Evolutionary conservation across 83 land plant genomes (phyloP).

Genomic region (Thuja plicata): DNA sequence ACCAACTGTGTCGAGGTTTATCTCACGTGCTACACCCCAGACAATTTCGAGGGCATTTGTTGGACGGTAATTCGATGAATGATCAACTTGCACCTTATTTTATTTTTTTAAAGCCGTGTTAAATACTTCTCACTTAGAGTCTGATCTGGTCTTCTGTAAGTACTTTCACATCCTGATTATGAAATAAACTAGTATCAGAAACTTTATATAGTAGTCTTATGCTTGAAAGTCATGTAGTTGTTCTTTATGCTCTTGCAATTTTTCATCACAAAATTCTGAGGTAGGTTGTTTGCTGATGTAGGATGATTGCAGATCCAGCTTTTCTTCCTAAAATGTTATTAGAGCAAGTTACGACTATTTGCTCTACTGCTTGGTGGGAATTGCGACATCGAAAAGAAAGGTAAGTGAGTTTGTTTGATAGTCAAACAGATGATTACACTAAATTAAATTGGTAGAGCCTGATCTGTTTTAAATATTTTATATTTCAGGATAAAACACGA

Average conservation of each 20-base stretch:
- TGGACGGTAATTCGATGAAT: conserved; percentile 61
- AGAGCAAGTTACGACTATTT: conserved; percentile 73
- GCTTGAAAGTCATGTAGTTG: not conserved
- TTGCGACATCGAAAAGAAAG: conserved; percentile 79
- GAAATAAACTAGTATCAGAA: not conserved
- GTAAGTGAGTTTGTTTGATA: conserved; percentile 28
- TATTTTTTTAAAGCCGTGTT: not conserved
- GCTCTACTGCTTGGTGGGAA: conserved; percentile 85
- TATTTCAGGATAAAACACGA: conserved; percentile 80
- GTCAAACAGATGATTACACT: not conserved
- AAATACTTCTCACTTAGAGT: not conserved
- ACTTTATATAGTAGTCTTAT: not conserved
- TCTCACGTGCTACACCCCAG: conserved; percentile 75
- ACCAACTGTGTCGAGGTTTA: conserved; percentile 70
- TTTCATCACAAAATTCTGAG: not conserved
- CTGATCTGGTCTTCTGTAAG: not conserved
- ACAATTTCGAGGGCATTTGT: conserved; percentile 82
- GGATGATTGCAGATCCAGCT: conserved; percentile 94
- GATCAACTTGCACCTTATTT: conserved; percentile 14
- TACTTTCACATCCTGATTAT: not conserved
- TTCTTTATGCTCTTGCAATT: not conserved
- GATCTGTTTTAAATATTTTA: not conserved
- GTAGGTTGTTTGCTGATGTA: conserved; percentile 24
- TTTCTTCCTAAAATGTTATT: conserved; percentile 72
- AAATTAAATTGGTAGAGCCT: not conserved